A percentile compares a stretch with the other conserved stretches of the same genome.
These are phyloP conservation scores for Apiotrichum akiyoshidainum DNA, from an alignment of 1,284 basidiomycete species.

Conservation along the genomic window DNA sequence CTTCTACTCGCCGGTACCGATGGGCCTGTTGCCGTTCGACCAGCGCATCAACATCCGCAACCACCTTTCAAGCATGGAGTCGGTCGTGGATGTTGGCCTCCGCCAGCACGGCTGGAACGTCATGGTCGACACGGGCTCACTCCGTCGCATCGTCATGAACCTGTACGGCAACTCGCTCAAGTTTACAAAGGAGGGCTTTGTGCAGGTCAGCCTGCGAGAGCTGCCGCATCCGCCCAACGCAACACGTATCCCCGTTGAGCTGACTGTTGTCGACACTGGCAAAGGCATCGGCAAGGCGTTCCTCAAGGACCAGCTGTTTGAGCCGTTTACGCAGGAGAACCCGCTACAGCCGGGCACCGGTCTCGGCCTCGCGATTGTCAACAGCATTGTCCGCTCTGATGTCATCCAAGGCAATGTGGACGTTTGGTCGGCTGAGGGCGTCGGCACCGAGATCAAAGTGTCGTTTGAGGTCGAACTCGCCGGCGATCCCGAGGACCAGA, in stretches of 20 bases:
- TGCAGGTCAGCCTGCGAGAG: constrained; percentile 79
- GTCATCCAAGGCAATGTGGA: constrained; percentile 74
- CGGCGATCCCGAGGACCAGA: constrained; percentile 55
- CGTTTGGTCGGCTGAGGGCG: constrained; percentile 63
- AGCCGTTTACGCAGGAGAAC: constrained; percentile 83
- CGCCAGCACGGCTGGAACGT: constrained; percentile 74
- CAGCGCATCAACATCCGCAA: constrained; percentile 43
- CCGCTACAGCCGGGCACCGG: constrained; percentile 80
- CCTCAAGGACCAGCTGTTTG: constrained; percentile 90
- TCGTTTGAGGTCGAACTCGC: constrained; percentile 70
- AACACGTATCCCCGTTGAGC: constrained; percentile 71
- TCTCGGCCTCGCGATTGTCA: constrained; percentile 91
- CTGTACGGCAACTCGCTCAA: constrained; percentile 92
- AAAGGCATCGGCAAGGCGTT: constrained; percentile 91
- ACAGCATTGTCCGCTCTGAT: constrained; percentile 75
- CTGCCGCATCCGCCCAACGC: constrained; percentile 59
- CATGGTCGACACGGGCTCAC: constrained; percentile 86
- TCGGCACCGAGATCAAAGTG: constrained; percentile 88
- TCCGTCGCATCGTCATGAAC: constrained; percentile 91
- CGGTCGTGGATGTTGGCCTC: constrained; percentile 70
- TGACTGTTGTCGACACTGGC: constrained; percentile 84
- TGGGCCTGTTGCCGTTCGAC: constrained; percentile 53
- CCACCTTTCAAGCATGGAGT: constrained; percentile 56
- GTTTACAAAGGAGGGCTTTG: constrained; percentile 84
- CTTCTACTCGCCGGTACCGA: constrained; percentile 63